Percentiles rank a stretch among this genome's conserved stretches.
These are phyloP conservation scores for Allium cepa DNA, from an alignment of 106 monocot species.

Conservation along the genomic window DNA sequence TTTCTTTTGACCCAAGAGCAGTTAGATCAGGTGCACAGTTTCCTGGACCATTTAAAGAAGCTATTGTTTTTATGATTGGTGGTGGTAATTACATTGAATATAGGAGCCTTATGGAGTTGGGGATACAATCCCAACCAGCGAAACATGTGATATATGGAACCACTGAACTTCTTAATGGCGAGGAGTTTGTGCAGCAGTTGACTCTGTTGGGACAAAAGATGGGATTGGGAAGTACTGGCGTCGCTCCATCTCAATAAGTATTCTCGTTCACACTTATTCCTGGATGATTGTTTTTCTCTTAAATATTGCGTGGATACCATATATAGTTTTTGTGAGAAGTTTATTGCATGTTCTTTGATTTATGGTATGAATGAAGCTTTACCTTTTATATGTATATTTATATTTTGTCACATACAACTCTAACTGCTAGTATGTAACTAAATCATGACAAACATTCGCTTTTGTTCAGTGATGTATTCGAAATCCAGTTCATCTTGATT, in stretches of 20 bases:
- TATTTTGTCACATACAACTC: no score
- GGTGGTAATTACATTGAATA: constrained; percentile 95
- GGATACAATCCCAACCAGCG: constrained; percentile 47
- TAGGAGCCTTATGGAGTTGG: constrained; percentile 84
- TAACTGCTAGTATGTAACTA: no score
- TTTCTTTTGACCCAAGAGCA: constrained; percentile 77
- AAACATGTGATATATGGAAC: constrained; percentile 93
- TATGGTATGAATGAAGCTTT: no score
- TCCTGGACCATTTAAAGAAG: constrained; percentile 92
- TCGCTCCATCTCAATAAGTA: constrained; percentile 16
- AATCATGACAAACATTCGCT: no score
- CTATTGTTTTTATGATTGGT: constrained; percentile 96
- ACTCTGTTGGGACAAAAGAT: constrained; percentile 68
- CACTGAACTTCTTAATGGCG: constrained; percentile 75
- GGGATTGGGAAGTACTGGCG: constrained; percentile 51
- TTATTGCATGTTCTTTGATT: no score
- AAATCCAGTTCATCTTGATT: no score
- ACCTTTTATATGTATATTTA: no score
- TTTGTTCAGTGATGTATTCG: no score
- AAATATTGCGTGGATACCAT: no score
- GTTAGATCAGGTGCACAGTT: constrained; percentile 50
- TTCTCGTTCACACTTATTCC: no score
- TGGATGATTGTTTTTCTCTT: no score
- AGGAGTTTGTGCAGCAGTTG: constrained; percentile 81
- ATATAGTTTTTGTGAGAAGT: no score